Evolutionary conservation across 192 early-diverging fungal species (phyloP), one percentile per base, ranked within the genome.

Genomic region (Physocladia obscura): DNA sequence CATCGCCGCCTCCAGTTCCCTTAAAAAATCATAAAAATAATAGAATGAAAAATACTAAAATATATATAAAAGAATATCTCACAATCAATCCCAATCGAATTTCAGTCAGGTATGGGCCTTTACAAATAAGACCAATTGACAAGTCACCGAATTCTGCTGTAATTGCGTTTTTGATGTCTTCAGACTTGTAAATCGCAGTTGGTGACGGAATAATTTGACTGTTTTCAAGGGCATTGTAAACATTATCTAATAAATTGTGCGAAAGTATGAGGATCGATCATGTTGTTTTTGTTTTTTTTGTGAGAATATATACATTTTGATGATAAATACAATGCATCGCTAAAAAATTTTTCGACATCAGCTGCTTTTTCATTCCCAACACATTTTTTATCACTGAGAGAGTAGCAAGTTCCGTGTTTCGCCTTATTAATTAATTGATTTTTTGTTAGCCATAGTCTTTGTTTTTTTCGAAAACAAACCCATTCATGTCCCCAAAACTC

Each of bases 401-500:
- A 52, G 40, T 61, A 73, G 37, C 71, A 73, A 1, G 61, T 64
- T 32, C 71, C 71, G 35, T 73, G 71, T 48, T 67, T 64, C 13
- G 5, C 34, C 62, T 51, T 15, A 63, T 36, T 60, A 36, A 36
- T 36, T 13, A 8, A 35, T 35, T 36, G 58, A 35, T 4, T 6
- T 17, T 22, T 8, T 11, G 48, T 11, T 17, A 36, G 17, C 62
- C 27, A 63, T 15, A n/a, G n/a, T n/a, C n/a, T n/a, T n/a, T n/a
- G n/a, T n/a, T n/a, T n/a, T n/a, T n/a, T n/a, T n/a, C 1, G 40
- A 36, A 47, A 57, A 13, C 40, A 44, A 44, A 44, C 40, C 40
- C 40, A 67, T 56, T 65, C 62, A 21, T 73, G 62, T 17, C 62
- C 26, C 71, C 71, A 73, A 32, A 73, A 73, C 21, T 73, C 52